These are phyloP conservation scores for Lachnellula hyalina DNA, from an alignment of 2,329 filamentous ascomycete genomes.

Conservation along the genomic window DNA sequence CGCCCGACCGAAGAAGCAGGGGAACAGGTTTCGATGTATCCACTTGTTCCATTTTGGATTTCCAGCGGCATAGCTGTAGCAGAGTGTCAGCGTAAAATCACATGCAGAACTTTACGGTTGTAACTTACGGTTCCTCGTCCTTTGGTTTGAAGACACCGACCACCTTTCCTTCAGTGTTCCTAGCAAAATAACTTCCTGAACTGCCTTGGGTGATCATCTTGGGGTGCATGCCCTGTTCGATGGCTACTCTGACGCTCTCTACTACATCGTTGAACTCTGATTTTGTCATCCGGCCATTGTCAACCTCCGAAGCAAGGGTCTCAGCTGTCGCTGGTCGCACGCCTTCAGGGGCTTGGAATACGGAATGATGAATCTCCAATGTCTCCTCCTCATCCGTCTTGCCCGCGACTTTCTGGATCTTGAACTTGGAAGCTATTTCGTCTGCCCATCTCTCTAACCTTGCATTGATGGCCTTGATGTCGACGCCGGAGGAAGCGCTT, in stretches of 20 bases:
- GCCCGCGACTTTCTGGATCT: conserved; percentile 71
- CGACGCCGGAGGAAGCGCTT: conserved; percentile 80
- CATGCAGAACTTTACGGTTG: too few species aligned
- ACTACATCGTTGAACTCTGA: conserved; percentile 82
- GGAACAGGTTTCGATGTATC: conserved; percentile 96
- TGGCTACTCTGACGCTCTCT: conserved; percentile 84
- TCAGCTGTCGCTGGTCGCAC: conserved; percentile 75
- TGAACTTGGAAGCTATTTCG: conserved; percentile 96
- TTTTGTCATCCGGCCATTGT: conserved; percentile 66
- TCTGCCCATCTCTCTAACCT: conserved; percentile 94
- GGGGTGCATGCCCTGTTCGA: conserved; percentile 85
- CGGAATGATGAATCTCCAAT: conserved; percentile 93
- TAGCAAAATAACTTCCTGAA: conserved; percentile 95
- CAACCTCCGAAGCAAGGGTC: conserved; percentile 55
- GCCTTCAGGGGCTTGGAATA: conserved; percentile 90
- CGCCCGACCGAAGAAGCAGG: conserved; percentile 92
- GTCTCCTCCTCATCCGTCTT: conserved; percentile 74
- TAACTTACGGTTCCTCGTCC: conserved; percentile 73
- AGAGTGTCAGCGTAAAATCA: too few species aligned
- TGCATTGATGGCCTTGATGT: conserved; percentile 97
- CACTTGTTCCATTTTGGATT: conserved; percentile 99
- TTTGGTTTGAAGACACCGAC: conserved; percentile 99
- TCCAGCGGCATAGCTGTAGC: conserved; percentile 67
- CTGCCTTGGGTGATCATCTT: conserved; percentile 96
- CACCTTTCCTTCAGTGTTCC: conserved; percentile 85